phyloP scores from a whole-genome alignment of 1,284 basidiomycete genomes.

The Neolentinus lepideus region DNA sequence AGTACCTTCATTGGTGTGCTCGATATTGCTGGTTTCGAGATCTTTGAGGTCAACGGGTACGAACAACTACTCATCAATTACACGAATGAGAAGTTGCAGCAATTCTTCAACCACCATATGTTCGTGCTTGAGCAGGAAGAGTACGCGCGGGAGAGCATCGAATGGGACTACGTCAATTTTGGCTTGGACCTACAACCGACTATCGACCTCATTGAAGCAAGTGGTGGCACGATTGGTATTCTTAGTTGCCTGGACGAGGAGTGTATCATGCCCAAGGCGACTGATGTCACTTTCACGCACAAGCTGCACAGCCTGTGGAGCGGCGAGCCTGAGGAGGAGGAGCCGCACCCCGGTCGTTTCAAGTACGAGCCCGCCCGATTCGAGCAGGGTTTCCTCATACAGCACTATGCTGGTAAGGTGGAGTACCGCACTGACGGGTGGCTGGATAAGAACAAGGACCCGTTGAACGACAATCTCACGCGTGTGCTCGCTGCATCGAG shows the following conservation, averaged over 20 bases:
- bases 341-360: slow-evolving; percentile 63
- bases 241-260: slow-evolving; percentile 95
- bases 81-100: slow-evolving; percentile 96
- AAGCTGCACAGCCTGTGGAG: slow-evolving; percentile 80
- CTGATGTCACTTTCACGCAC: slow-evolving; percentile 91
- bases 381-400: slow-evolving; percentile 91
- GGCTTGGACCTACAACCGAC: slow-evolving; percentile 97
- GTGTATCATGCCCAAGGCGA: slow-evolving; percentile 99
- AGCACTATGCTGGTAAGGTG: slow-evolving; percentile 96
- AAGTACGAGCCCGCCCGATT: slow-evolving; percentile 90
- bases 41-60: slow-evolving; percentile 87
- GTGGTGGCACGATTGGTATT: slow-evolving; percentile 73
- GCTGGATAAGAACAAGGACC: slow-evolving; percentile 99
- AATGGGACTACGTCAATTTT: slow-evolving; percentile 99
- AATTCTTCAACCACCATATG: slow-evolving; percentile 99
- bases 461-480: slow-evolving; percentile 94
- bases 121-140: slow-evolving; percentile 99
- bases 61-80: slow-evolving; percentile 99
- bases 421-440: slow-evolving; percentile 96
- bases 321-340: slow-evolving; percentile 36
- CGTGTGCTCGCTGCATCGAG: slow-evolving; percentile 82
- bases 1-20: slow-evolving; percentile 97
- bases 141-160: slow-evolving; percentile 93
- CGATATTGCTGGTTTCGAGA: slow-evolving; percentile 99
- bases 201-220: slow-evolving; percentile 94